Conservation (phyloP, 1,139 yeast species). For the Ogataea hybrid region DNA sequence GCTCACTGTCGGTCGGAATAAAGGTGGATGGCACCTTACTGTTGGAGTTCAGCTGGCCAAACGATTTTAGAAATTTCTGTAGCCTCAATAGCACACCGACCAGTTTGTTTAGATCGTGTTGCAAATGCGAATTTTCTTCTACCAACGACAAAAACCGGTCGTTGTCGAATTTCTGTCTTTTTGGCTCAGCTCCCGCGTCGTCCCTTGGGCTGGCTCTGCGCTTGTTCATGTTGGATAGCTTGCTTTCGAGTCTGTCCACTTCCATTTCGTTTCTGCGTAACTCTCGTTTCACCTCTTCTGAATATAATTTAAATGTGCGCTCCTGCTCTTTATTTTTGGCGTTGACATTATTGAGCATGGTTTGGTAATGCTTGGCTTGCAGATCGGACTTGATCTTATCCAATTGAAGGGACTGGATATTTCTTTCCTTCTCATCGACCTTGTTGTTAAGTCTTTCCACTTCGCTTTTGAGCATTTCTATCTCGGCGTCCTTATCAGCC, state of each 20-base stretch:
- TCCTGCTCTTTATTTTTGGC: slow-evolving; percentile 16
- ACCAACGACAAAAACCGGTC: slow-evolving; percentile 12
- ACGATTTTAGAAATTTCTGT: slow-evolving; percentile 12
- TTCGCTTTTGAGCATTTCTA: slow-evolving; percentile 11
- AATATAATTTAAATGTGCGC: slow-evolving; percentile 16
- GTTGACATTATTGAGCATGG: slow-evolving; percentile 9
- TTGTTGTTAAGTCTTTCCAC: slow-evolving; percentile 5
- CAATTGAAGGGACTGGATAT: slow-evolving; percentile 17
- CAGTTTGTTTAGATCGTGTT: slow-evolving; percentile 6
- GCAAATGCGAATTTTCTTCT: slow-evolving; percentile 14
- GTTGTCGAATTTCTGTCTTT: slow-evolving; percentile 12
- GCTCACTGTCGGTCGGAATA: slow-evolving; percentile 19
- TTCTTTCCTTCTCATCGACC: slow-evolving; percentile 14
- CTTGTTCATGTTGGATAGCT: slow-evolving; percentile 9
- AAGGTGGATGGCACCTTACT: slow-evolving; percentile 16
- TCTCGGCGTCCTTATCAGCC: slow-evolving; percentile 17
- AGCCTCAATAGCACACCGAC: slow-evolving; percentile 14
- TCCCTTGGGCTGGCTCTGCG: slow-evolving; percentile 5
- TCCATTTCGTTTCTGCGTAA: slow-evolving; percentile 20
- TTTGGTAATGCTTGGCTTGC: slow-evolving; percentile 12
- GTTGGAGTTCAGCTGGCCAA: slow-evolving; percentile 9
- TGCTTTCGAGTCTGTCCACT: slow-evolving; percentile 16
- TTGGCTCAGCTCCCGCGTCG: slow-evolving; percentile 3
- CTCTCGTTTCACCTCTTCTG: slow-evolving; percentile 22
- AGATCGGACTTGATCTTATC: slow-evolving; percentile 17